Base-by-base conservation (phyloP, 495 filamentous ascomycete genomes). In the Penicillium egyptiacum region DNA sequence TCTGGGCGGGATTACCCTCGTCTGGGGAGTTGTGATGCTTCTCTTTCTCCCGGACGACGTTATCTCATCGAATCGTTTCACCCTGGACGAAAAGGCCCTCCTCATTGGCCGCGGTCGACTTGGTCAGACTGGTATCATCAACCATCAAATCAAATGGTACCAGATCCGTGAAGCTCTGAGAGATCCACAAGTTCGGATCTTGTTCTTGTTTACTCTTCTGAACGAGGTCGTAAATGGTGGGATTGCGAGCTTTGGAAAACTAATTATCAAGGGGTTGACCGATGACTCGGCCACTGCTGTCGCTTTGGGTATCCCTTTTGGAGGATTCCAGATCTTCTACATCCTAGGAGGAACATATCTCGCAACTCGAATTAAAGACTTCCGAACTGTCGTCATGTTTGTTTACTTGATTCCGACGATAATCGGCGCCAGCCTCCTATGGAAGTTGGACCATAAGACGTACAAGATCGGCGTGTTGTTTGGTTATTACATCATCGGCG, bases 101-200 rank as follows among this genome's bases (percentile, higher is more conserved):
- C 55, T 77, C 4, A 65, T 79, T 8, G 69, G 67, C 0, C 69
- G 76, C 7, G 68, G 66, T 47, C 70, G 70, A 19, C 66, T 64
- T 33, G 73, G 74, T 48, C 68, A 70, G 41, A 75, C 75, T 0
- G 76, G 76, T 19, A 70, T 76, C 20, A 65, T 73, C 22, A 77
- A 75, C 57, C 70, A 69, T 46, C 62, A 69, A 31, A 73, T 75
- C 63, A 79, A 77, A 59, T 67, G 62, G 68, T 71, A 73, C 43
- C 80, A 82, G 52, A 71, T 81, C 26, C 59, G 66, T 14, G 80
- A 82, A 56, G 68, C 73, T 11, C 50, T 77, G 4, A n/a, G 69
- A 16, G 78, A 81, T 52, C 54, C 70, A 28, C 73, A 74, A 58
- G 62, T 60, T 26, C 80, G 75, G 73, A 60, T 77, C 25, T 53